Conservation (phyloP, 2,329 filamentous ascomycete species). For the Cercospora beticola region DNA sequence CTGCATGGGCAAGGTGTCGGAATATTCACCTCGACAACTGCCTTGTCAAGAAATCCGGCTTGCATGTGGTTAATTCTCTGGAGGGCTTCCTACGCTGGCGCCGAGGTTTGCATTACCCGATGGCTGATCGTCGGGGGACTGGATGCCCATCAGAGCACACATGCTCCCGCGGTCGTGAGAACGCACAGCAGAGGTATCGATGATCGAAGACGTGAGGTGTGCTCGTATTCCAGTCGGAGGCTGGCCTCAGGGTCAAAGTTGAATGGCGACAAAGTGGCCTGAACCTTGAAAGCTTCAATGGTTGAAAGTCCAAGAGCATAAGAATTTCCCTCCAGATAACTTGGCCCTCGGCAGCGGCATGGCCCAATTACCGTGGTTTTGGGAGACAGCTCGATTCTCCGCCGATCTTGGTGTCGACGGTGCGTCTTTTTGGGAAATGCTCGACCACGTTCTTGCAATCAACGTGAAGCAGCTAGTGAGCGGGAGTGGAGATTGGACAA, state of each 20-base stretch:
- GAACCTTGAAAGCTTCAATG: not conserved
- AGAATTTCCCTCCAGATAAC: not conserved
- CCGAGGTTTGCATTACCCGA: not conserved
- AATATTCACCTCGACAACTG: not conserved
- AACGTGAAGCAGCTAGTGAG: not conserved
- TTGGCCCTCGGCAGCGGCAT: not conserved
- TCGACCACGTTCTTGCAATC: conserved; percentile 7
- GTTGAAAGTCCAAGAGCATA: not conserved
- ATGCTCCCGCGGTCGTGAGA: not conserved
- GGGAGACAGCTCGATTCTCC: not conserved
- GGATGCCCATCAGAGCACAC: not conserved
- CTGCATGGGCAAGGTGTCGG: not conserved
- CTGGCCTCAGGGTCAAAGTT: not conserved
- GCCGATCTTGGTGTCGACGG: not conserved
- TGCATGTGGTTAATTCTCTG: not conserved
- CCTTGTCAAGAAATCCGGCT: not conserved
- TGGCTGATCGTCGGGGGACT: not conserved
- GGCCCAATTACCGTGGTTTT: not conserved
- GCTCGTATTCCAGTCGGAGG: not conserved
- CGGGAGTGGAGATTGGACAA: conserved; percentile 3
- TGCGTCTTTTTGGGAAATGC: not conserved
- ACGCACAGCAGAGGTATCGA: not conserved
- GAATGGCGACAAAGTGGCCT: not conserved
- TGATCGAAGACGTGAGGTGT: not conserved
- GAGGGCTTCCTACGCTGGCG: not conserved